Evolutionary conservation across 78 protist species (phyloP).

Genomic region (Corallochytrium limacisporum): DNA sequence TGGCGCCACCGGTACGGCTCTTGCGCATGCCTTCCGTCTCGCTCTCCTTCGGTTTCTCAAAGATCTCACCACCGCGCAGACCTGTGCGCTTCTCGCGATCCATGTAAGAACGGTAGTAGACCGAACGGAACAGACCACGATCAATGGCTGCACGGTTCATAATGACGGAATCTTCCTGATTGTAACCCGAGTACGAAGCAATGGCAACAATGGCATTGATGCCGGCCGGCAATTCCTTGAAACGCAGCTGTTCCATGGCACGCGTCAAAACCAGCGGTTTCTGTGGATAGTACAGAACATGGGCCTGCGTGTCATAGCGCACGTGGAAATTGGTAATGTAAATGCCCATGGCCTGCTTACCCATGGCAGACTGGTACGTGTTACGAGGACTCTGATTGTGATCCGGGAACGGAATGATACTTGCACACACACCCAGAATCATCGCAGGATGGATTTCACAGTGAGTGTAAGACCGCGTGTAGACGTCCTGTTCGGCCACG

Average conservation of each 20-base stretch:
- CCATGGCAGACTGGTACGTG: slow-evolving; percentile 99
- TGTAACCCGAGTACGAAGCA: slow-evolving; percentile 95
- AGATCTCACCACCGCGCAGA: slow-evolving; percentile 35
- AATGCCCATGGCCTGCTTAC: slow-evolving; percentile 98
- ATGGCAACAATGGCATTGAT: slow-evolving; percentile 95
- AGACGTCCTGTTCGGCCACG: background rate
- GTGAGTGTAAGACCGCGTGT: slow-evolving; percentile 80
- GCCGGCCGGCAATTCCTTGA: slow-evolving; percentile 92
- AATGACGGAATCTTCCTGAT: slow-evolving; percentile 98
- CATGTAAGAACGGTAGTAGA: slow-evolving; percentile 61
- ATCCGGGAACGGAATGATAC: slow-evolving; percentile 99
- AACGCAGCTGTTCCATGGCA: slow-evolving; percentile 89
- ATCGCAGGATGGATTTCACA: slow-evolving; percentile 99
- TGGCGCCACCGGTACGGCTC: too few species aligned
- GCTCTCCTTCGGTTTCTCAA: slow-evolving; percentile 28
- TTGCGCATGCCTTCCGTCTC: slow-evolving; percentile 9
- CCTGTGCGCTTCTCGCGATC: slow-evolving; percentile 35
- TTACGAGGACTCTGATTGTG: slow-evolving; percentile 99
- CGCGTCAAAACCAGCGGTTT: slow-evolving; percentile 92
- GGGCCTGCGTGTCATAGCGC: slow-evolving; percentile 96
- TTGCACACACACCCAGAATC: slow-evolving; percentile 97
- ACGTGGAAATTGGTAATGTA: slow-evolving; percentile 85
- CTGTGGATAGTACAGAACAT: slow-evolving; percentile 97
- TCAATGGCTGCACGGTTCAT: slow-evolving; percentile 93
- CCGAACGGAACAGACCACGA: slow-evolving; percentile 96